Percentiles rank a stretch among this genome's conserved stretches.
phyloP scores from a whole-genome alignment of 2,329 filamentous ascomycete species.

The Pestalotiopsis sp. region DNA sequence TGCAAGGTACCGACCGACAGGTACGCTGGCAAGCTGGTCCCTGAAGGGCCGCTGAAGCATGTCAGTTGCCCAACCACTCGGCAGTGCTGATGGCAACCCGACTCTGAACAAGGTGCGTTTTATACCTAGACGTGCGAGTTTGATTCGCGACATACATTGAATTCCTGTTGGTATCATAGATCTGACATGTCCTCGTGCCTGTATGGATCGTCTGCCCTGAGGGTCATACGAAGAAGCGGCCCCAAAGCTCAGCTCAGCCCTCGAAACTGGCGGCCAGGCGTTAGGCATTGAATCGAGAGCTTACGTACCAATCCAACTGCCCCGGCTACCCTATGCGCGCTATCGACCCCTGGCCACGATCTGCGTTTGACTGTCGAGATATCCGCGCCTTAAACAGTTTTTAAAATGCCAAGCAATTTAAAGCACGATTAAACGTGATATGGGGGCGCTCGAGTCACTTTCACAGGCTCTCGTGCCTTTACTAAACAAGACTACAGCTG shows the following conservation, averaged over 20 bases:
- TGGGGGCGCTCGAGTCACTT: not conserved
- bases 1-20: not conserved
- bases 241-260: not conserved
- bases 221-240: not conserved
- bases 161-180: not conserved
- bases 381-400: constrained; percentile 8
- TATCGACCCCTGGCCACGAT: constrained; percentile 8
- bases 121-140: not conserved
- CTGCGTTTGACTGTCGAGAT: constrained; percentile 8
- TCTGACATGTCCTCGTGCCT: not conserved
- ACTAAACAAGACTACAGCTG: not conserved
- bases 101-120: not conserved
- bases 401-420: constrained; percentile 13
- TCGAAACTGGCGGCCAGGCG: not conserved
- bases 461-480: not conserved
- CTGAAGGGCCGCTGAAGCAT: not conserved
- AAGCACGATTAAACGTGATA: constrained; percentile 8
- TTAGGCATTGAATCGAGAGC: not conserved
- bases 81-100: not conserved
- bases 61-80: not conserved
- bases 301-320: not conserved
- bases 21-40: not conserved
- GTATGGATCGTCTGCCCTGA: not conserved
- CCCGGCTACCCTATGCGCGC: not conserved
- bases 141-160: not conserved